Percentiles rank a stretch among this genome's conserved stretches.
Evolutionary conservation across 1,284 basidiomycete species (phyloP).

Genomic region (Polyporus tsugae): DNA sequence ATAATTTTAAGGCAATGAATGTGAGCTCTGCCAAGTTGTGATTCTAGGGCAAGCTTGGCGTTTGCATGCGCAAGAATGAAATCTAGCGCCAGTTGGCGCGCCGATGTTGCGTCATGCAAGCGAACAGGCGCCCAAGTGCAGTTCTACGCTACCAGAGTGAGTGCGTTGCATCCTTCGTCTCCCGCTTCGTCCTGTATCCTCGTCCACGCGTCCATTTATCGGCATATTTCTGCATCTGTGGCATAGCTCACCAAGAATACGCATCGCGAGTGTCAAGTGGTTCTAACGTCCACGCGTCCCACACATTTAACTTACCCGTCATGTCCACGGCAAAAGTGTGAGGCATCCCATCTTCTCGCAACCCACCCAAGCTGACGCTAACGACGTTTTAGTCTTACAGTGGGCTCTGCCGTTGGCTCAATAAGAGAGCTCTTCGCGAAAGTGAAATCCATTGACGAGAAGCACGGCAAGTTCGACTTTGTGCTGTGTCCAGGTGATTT

Average conservation of each 20-base stretch:
- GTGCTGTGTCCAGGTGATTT: conserved; percentile 92
- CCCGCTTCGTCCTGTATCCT: not conserved
- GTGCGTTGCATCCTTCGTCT: not conserved
- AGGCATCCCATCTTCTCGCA: not conserved
- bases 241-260: not conserved
- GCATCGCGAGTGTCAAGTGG: not conserved
- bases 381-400: conserved; percentile 68
- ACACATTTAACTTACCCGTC: not conserved
- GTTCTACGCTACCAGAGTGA: no score
- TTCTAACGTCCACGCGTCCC: not conserved
- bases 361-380: not conserved
- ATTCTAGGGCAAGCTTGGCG: no score
- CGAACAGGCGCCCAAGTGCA: not conserved
- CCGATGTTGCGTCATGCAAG: conserved; percentile 22
- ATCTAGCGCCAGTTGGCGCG: not conserved
- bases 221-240: not conserved
- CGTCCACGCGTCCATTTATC: not conserved
- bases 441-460: conserved; percentile 86
- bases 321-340: conserved; percentile 36
- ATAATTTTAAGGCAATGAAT: not conserved
- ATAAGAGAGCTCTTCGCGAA: conserved; percentile 82
- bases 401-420: conserved; percentile 86
- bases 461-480: conserved; percentile 95
- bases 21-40: not conserved
- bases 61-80: no score